A percentile compares a stretch with the other conserved stretches of the same genome.
These are phyloP conservation scores for Anethum foeniculum DNA, from an alignment of 140 eudicot genomes.

Conservation along the genomic window DNA sequence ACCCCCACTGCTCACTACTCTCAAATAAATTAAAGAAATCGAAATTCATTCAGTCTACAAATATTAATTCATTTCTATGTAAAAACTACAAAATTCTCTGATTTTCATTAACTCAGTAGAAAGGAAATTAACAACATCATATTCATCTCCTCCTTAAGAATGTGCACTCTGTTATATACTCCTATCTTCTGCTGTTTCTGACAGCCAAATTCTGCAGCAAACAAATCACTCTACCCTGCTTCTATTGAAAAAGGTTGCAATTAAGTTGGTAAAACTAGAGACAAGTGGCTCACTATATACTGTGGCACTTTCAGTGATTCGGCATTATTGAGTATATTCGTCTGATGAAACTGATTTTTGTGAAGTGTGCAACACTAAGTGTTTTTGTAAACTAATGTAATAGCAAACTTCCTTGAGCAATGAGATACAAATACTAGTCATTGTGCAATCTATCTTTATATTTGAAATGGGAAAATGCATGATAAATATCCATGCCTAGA, in stretches of 20 bases:
- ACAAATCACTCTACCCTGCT: neutral
- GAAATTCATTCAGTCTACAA: neutral
- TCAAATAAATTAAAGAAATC: neutral
- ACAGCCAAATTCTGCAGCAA: neutral
- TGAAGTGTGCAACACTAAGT: neutral
- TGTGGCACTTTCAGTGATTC: neutral
- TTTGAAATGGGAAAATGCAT: neutral
- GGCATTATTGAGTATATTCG: neutral
- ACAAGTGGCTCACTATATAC: neutral
- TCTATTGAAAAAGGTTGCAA: neutral
- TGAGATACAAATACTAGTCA: neutral
- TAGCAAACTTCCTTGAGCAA: neutral
- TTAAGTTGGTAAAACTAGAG: neutral
- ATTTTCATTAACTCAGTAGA: neutral
- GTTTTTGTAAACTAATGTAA: neutral
- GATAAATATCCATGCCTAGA: neutral
- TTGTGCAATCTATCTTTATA: neutral
- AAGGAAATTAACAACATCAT: neutral
- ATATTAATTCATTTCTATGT: neutral
- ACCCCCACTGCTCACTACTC: neutral
- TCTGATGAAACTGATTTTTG: neutral
- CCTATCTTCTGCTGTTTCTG: neutral
- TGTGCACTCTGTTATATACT: neutral
- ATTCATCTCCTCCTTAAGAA: neutral
- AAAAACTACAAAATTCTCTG: neutral